phyloP scores from a whole-genome alignment of 441 rosid genomes.

The Metrosideros polymorpha region DNA sequence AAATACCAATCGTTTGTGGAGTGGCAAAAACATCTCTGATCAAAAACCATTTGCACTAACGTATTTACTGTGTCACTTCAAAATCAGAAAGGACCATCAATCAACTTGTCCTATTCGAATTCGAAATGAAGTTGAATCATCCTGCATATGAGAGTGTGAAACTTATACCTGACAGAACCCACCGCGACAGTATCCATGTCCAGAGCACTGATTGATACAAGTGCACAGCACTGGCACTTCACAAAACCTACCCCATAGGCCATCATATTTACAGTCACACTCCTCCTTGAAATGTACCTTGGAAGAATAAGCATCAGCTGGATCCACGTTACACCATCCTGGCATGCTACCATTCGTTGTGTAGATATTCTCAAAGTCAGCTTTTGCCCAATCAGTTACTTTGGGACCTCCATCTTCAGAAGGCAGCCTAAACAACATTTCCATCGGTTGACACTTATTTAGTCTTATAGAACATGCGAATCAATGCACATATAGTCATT shows the following conservation, averaged over 20 bases:
- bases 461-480: background rate
- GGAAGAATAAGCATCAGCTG: conserved; percentile 57
- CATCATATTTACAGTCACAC: conserved; percentile 92
- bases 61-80: background rate
- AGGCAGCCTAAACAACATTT: conserved; percentile 40
- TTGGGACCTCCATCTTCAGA: conserved; percentile 54
- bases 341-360: conserved; percentile 64
- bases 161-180: conserved; percentile 85
- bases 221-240: conserved; percentile 73
- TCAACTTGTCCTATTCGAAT: background rate
- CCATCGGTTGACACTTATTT: background rate
- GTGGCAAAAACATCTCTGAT: background rate
- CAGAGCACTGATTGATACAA: conserved; percentile 90
- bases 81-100: background rate
- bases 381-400: conserved; percentile 64
- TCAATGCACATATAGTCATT: background rate
- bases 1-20: background rate
- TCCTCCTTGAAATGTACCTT: conserved; percentile 63
- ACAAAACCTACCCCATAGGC: conserved; percentile 76
- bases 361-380: conserved; percentile 64
- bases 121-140: background rate
- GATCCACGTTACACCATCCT: conserved; percentile 97
- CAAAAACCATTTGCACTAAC: background rate
- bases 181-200: conserved; percentile 84
- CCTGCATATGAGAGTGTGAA: background rate